A percentile compares a stretch with the other conserved stretches of the same genome.
Evolutionary conservation across 2,329 filamentous ascomycete species (phyloP).

Genomic region (Fonsecaea pedrosoi): DNA sequence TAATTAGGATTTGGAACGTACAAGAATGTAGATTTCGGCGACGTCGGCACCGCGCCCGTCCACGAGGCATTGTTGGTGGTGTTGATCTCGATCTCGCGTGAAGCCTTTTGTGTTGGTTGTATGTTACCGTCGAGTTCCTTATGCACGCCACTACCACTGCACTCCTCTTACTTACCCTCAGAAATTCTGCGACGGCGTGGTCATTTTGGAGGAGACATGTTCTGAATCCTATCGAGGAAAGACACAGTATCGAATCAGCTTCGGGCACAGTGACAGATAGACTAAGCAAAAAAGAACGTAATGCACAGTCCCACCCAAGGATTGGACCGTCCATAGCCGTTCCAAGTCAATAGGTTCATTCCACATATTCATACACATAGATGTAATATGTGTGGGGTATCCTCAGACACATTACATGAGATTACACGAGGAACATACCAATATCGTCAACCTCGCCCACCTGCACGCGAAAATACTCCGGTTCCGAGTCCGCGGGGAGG

Average conservation of each 20-base stretch:
- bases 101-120: neutral
- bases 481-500: neutral
- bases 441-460: slow-evolving; percentile 12
- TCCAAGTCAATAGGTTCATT: no score
- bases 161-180: neutral
- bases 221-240: neutral
- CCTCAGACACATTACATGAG: no score
- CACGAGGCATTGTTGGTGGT: neutral
- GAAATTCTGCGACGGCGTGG: neutral
- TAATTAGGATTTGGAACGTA: neutral
- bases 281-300: no score
- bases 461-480: slow-evolving; percentile 1
- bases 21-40: slow-evolving; percentile 11
- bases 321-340: no score
- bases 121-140: neutral
- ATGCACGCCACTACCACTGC: neutral
- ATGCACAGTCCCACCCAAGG: no score
- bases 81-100: neutral
- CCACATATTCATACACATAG: no score
- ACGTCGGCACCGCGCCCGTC: neutral
- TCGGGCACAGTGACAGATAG: no score
- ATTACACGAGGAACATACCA: neutral
- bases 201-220: slow-evolving; percentile 3
- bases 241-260: no score
- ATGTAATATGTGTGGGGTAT: no score